Conservation (phyloP, 2,329 filamentous ascomycete genomes). For the Cladosporium velox region DNA sequence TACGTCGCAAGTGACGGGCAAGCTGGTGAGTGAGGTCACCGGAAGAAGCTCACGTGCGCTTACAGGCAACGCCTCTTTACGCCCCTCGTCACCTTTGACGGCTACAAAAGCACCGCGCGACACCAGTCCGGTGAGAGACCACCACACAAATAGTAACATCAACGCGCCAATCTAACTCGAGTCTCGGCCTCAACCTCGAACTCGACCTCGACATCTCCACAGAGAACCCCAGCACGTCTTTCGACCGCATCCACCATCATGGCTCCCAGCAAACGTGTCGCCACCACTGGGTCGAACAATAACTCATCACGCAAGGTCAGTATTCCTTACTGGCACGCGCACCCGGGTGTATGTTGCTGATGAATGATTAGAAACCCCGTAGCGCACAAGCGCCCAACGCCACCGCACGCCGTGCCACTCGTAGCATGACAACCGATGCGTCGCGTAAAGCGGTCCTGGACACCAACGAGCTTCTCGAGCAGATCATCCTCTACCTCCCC, state of each 20-base stretch:
- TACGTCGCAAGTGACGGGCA: too few relatives aligned
- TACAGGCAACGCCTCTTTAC: too few relatives aligned
- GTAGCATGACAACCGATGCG: background rate
- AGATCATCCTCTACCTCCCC: slow-evolving; percentile 15
- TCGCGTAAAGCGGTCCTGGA: slow-evolving; percentile 4
- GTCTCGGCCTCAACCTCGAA: too few relatives aligned
- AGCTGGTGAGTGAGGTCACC: too few relatives aligned
- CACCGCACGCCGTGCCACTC: background rate
- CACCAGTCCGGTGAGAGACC: background rate
- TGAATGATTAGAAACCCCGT: background rate
- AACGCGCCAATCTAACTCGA: background rate
- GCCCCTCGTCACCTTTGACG: too few relatives aligned
- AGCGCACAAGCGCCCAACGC: background rate
- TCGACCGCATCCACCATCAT: background rate
- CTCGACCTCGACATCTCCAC: background rate
- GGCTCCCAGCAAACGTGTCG: background rate
- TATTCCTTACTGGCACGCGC: background rate
- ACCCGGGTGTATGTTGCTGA: background rate
- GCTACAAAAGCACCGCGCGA: too few relatives aligned
- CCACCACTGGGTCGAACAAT: background rate
- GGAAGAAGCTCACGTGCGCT: too few relatives aligned
- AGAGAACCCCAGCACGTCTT: background rate
- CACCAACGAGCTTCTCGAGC: slow-evolving; percentile 20
- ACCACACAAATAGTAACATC: background rate
- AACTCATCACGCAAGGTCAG: background rate